Base-by-base conservation (phyloP, 2,329 filamentous ascomycete genomes). In the Calonectria honghensis region DNA sequence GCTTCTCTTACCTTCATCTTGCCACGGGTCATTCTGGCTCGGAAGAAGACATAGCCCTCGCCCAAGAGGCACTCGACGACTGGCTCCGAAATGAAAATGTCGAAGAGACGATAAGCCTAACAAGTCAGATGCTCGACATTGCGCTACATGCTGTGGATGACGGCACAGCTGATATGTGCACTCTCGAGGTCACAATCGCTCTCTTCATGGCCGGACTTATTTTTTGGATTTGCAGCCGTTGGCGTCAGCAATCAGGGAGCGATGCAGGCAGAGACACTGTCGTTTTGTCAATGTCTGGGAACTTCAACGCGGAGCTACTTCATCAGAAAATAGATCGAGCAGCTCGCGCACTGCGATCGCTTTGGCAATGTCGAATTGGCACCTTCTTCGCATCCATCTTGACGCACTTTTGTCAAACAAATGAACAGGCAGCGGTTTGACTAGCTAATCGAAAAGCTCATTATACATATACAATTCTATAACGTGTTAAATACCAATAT, bases 1-100 rank as follows among this genome's bases (percentile, higher is more conserved):
- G 61, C 20, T 65, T 65, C 39, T 65, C 61, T n/a, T 65, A 65
- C 27, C 61, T 65, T 32, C 61, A 65, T 35, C 61, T 65, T 48
- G 61, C 61, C 27, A 65, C 39, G 9, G 61, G 61, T 24, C 45
- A 65, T 48, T 65, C 61, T 6, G 61, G 61, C 29, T 65, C 61
- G 27, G 61, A 65, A 7, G 61, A 65, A 20, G 61, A 65, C 18
- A 65, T 65, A 32, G 10, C 61, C 6, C 39, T 65, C 16, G 61
- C 61, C 27, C 61, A 65, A 31, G 61, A 65, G 14, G 61, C 61
- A 6, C 61, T 65, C 16, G 61, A 65, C 10, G 61, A 65, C 18
- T 65, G 61, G 61, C 61, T 65, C 27, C 61, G 48, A 65, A 65
- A 48, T 29, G 61, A 48, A n/a, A 14, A 65, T 20, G 61, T 65